phyloP scores from a whole-genome alignment of 1,139 yeast genomes.

The Pichia cactophila region DNA sequence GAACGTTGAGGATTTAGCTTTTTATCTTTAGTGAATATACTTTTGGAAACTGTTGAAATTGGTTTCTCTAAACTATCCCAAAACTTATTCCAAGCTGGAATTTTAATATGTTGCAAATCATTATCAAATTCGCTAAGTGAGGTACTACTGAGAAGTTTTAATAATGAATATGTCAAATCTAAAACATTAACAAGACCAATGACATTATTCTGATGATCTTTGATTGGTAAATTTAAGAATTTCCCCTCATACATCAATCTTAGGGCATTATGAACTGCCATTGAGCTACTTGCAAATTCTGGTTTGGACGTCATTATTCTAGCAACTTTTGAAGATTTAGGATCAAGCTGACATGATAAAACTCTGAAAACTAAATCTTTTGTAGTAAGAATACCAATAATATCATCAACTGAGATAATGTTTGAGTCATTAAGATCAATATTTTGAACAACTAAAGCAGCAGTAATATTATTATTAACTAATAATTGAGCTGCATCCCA shows the following conservation, averaged over 20 bases:
- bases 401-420: conserved; percentile 17
- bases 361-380: conserved; percentile 36
- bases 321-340: conserved; percentile 30
- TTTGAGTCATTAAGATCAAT: not conserved
- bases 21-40: not conserved
- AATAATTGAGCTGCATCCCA: conserved; percentile 30
- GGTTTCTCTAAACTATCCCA: conserved; percentile 33
- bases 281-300: conserved; percentile 31
- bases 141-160: conserved; percentile 26
- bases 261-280: conserved; percentile 34
- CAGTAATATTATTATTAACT: conserved; percentile 30
- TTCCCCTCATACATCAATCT: conserved; percentile 38
- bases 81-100: conserved; percentile 34
- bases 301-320: conserved; percentile 37
- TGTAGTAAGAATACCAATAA: conserved; percentile 36
- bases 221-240: conserved; percentile 34
- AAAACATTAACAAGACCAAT: conserved; percentile 35
- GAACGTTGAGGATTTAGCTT: conserved; percentile 1
- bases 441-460: conserved; percentile 27
- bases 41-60: conserved; percentile 6
- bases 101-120: conserved; percentile 14
- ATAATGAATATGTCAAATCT: conserved; percentile 33
- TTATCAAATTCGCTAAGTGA: not conserved
- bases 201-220: conserved; percentile 25
- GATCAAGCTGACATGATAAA: conserved; percentile 29